Conservation (phyloP, 2,329 filamentous ascomycete genomes). For the Scedosporium apiospermum region DNA sequence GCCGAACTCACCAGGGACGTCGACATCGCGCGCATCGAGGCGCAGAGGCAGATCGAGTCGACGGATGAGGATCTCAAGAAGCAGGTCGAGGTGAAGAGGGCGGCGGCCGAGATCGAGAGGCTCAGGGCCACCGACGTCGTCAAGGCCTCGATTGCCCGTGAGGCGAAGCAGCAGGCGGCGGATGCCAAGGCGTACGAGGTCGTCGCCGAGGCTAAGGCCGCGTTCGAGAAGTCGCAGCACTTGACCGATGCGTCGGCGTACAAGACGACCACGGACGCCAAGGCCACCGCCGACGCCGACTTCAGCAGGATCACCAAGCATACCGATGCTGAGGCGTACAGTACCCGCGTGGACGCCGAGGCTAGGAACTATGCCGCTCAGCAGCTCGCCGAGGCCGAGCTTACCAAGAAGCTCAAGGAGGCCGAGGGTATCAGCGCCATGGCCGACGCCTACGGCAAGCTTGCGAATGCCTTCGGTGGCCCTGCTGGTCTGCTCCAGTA, state of each 20-base stretch:
- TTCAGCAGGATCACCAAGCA: slow-evolving; percentile 29
- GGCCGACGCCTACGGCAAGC: slow-evolving; percentile 68
- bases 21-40: slow-evolving; percentile 65
- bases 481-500: slow-evolving; percentile 71
- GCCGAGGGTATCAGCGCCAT: slow-evolving; percentile 69
- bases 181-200: slow-evolving; percentile 57
- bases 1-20: slow-evolving; percentile 65
- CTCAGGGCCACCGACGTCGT: slow-evolving; percentile 70
- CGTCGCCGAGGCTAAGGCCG: slow-evolving; percentile 48
- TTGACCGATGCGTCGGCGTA: slow-evolving; percentile 42
- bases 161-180: slow-evolving; percentile 59
- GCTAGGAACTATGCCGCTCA: slow-evolving; percentile 24
- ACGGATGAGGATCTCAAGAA: slow-evolving; percentile 74
- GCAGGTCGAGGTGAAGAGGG: slow-evolving; percentile 67
- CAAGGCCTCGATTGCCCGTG: slow-evolving; percentile 60
- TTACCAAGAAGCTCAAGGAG: slow-evolving; percentile 56
- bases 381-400: slow-evolving; percentile 49
- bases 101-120: slow-evolving; percentile 70
- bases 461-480: slow-evolving; percentile 66
- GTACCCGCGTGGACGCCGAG: slow-evolving; percentile 35
- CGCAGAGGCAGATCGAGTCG: slow-evolving; percentile 61
- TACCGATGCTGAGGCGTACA: slow-evolving; percentile 41
- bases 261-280: slow-evolving; percentile 35
- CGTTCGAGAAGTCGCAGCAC: slow-evolving; percentile 43
- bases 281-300: slow-evolving; percentile 27